Conservation (phyloP, 495 filamentous ascomycete genomes). For the Xylaria castorea region DNA sequence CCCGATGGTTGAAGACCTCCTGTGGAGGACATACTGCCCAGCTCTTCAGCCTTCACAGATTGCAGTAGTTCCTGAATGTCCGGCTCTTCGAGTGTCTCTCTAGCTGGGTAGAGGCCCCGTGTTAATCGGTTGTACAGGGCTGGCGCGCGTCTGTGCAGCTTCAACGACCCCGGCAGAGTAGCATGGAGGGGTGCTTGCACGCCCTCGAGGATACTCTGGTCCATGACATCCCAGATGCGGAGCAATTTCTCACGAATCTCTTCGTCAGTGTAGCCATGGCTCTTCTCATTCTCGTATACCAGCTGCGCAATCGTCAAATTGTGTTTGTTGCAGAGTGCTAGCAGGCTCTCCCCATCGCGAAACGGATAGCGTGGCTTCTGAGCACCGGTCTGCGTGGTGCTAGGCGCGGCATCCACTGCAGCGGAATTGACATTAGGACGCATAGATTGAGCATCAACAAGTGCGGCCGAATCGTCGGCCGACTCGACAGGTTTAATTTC, state of each 20-base stretch:
- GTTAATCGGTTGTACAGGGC: constrained; percentile 42
- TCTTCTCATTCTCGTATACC: constrained; percentile 48
- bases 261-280: constrained; percentile 45
- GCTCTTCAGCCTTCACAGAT: constrained; percentile 9
- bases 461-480: constrained; percentile 30
- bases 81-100: constrained; percentile 11
- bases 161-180: constrained; percentile 42
- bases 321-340: constrained; percentile 44
- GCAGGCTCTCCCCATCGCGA: constrained; percentile 40
- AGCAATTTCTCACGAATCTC: constrained; percentile 43
- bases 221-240: constrained; percentile 48
- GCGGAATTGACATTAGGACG: constrained; percentile 22
- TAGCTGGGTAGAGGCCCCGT: constrained; percentile 42
- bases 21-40: neutral
- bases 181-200: constrained; percentile 42
- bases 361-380: constrained; percentile 43
- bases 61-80: constrained; percentile 24
- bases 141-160: constrained; percentile 44
- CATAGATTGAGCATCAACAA: constrained; percentile 15
- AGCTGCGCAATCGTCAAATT: constrained; percentile 47
- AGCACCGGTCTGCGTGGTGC: constrained; percentile 27
- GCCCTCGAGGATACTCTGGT: constrained; percentile 46
- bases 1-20: constrained; percentile 4
- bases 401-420: constrained; percentile 23
- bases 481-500: constrained; percentile 36